phyloP scores from a whole-genome alignment of 2,329 filamentous ascomycete genomes.

The Aspergillus fructus region DNA sequence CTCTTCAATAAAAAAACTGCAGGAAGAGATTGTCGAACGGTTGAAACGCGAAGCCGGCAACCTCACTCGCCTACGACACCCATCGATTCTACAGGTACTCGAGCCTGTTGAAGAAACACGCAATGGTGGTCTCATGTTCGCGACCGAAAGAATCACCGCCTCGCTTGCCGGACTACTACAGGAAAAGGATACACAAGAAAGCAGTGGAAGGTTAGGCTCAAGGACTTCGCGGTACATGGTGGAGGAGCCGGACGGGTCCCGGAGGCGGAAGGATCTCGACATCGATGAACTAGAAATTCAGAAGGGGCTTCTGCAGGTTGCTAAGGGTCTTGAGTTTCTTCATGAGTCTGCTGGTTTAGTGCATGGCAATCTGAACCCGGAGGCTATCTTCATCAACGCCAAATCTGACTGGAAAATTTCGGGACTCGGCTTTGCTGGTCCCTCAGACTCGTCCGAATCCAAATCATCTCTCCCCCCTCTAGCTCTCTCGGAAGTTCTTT shows the following conservation, averaged over 20 bases:
- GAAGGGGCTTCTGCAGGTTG: constrained; percentile 89
- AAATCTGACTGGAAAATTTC: constrained; percentile 99
- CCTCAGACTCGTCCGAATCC: constrained; percentile 72
- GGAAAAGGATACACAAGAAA: constrained; percentile 88
- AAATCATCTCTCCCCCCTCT: constrained; percentile 76
- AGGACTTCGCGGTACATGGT: constrained; percentile 76
- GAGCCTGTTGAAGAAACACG: constrained; percentile 95
- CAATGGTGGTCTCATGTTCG: constrained; percentile 89
- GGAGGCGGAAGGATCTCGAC: constrained; percentile 76
- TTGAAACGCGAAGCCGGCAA: constrained; percentile 89
- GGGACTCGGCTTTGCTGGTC: constrained; percentile 85
- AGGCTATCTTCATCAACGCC: constrained; percentile 88
- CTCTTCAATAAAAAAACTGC: constrained; percentile 68
- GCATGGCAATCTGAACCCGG: constrained; percentile 91
- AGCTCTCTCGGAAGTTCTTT: constrained; percentile 77
- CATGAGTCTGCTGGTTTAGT: constrained; percentile 93
- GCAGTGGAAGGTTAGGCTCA: constrained; percentile 64
- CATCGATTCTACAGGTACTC: constrained; percentile 85
- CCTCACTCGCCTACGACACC: constrained; percentile 83
- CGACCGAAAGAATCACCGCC: constrained; percentile 85
- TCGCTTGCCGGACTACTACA: constrained; percentile 79
- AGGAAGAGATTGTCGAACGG: constrained; percentile 88
- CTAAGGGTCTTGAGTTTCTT: constrained; percentile 90
- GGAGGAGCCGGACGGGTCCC: constrained; percentile 72
- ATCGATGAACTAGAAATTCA: constrained; percentile 98